Percentiles rank a stretch among this genome's conserved stretches.
phyloP scores from a whole-genome alignment of 139 green algal genomes.

The Edaphochlamys debaryana region DNA sequence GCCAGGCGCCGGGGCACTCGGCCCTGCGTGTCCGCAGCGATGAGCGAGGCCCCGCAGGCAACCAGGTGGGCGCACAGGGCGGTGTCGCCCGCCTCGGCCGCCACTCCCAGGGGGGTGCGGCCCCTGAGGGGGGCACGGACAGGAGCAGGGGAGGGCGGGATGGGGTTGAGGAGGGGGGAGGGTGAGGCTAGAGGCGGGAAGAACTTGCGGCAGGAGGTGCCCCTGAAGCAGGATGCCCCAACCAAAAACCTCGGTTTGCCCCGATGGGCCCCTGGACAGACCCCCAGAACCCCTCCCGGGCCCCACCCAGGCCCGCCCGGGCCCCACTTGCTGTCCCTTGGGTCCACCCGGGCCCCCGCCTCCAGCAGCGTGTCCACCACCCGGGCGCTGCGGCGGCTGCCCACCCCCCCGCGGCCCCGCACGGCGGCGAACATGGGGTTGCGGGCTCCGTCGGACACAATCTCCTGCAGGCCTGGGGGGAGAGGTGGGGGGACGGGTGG shows the following conservation, averaged over 20 bases:
- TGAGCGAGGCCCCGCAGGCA: constrained; percentile 28
- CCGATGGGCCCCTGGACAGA: too few species aligned
- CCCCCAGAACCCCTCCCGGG: not conserved
- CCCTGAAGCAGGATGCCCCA: not conserved
- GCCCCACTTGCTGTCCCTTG: constrained; percentile 29
- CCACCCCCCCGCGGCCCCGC: not conserved
- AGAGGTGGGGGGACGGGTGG: too few species aligned
- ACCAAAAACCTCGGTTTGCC: too few species aligned
- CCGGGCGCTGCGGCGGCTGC: too few species aligned
- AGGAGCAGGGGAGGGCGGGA: not conserved
- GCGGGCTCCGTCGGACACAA: not conserved
- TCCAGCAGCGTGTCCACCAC: constrained; percentile 42
- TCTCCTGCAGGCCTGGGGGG: constrained; percentile 1
- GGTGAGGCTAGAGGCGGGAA: too few species aligned
- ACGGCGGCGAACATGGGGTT: constrained; percentile 47
- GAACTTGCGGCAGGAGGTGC: too few species aligned
- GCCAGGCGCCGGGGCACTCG: constrained; percentile 46
- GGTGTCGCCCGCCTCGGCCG: constrained; percentile 26
- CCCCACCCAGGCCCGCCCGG: not conserved
- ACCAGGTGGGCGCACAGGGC: constrained; percentile 43
- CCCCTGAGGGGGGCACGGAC: constrained; percentile 5
- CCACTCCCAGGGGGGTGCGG: constrained; percentile 39
- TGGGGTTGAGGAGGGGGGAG: too few species aligned
- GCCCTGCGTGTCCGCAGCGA: constrained; percentile 17
- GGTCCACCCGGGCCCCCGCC: constrained; percentile 25